These are phyloP conservation scores for Colletotrichum ledebouriae DNA, from an alignment of 2,329 filamentous ascomycete genomes.

Conservation along the genomic window DNA sequence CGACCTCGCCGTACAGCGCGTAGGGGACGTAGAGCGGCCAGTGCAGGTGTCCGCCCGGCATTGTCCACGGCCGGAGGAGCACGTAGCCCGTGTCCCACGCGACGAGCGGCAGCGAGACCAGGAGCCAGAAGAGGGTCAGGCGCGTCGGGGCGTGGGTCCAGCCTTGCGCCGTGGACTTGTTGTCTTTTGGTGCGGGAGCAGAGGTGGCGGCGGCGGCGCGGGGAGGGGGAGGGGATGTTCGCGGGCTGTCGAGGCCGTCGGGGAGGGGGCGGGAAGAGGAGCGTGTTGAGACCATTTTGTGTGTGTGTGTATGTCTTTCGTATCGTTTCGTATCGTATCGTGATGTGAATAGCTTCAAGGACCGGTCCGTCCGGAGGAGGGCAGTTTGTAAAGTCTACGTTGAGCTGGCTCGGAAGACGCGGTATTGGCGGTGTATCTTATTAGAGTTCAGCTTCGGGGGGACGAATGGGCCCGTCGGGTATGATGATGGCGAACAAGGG, in stretches of 20 bases:
- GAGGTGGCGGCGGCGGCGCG: conserved; percentile 1
- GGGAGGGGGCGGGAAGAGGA: conserved; percentile 50
- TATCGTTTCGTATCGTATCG: neutral
- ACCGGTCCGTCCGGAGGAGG: neutral
- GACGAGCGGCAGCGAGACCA: conserved; percentile 81
- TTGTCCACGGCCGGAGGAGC: conserved; percentile 82
- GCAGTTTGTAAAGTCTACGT: neutral
- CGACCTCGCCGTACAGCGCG: conserved; percentile 82
- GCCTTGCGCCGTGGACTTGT: conserved; percentile 20
- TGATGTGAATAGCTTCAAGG: neutral
- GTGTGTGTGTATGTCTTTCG: neutral
- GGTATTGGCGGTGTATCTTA: neutral
- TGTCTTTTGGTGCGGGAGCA: conserved; percentile 23
- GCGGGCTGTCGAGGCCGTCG: conserved; percentile 45
- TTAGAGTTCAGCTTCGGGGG: neutral
- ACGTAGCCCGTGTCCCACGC: conserved; percentile 87
- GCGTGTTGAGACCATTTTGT: conserved; percentile 56
- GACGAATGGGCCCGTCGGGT: conserved; percentile 8
- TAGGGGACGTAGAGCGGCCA: conserved; percentile 82
- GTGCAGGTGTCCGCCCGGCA: conserved; percentile 82
- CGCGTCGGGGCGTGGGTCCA: conserved; percentile 59
- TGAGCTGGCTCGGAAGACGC: neutral
- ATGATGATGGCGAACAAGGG: neutral
- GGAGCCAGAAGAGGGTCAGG: conserved; percentile 75
- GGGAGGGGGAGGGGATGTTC: conserved; percentile 37